A percentile compares a stretch with the other conserved stretches of the same genome.
Conservation (phyloP, 2,329 filamentous ascomycete species). For the Dactylellina drechsleri region DNA sequence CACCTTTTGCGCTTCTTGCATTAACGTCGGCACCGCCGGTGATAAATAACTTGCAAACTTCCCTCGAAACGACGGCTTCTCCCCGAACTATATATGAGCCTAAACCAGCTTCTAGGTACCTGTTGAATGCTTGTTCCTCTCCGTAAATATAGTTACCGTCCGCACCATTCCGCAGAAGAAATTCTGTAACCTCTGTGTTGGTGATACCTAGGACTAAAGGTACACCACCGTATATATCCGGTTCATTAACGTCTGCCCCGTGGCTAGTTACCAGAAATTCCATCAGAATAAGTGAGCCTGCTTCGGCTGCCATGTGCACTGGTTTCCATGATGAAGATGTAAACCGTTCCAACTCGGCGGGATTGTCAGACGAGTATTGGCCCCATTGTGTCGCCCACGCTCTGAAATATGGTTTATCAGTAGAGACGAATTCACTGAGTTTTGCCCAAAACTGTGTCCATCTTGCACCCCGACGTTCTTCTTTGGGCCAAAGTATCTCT, state of each 20-base stretch:
- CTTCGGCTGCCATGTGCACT: not conserved
- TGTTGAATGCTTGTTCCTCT: not conserved
- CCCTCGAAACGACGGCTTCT: not conserved
- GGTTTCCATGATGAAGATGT: not conserved
- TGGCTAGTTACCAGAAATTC: not conserved
- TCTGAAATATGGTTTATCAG: not conserved
- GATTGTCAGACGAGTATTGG: not conserved
- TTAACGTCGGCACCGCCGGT: not conserved
- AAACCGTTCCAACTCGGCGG: too few relatives aligned
- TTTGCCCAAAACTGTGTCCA: conserved; percentile 23
- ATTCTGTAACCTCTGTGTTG: not conserved
- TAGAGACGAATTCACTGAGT: conserved; percentile 3
- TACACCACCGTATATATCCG: not conserved
- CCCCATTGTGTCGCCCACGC: not conserved
- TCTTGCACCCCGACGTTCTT: conserved; percentile 13
- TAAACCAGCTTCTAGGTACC: not conserved
- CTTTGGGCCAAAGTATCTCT: conserved; percentile 11
- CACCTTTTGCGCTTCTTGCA: not conserved
- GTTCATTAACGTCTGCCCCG: not conserved
- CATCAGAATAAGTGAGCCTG: not conserved
- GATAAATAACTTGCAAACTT: not conserved
- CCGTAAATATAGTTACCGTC: not conserved
- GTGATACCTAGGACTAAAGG: not conserved
- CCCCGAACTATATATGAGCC: not conserved
- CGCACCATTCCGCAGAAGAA: not conserved